These are phyloP conservation scores for Tuctoria greenei DNA, from an alignment of 176 grass and related monocot genomes.

Conservation along the genomic window DNA sequence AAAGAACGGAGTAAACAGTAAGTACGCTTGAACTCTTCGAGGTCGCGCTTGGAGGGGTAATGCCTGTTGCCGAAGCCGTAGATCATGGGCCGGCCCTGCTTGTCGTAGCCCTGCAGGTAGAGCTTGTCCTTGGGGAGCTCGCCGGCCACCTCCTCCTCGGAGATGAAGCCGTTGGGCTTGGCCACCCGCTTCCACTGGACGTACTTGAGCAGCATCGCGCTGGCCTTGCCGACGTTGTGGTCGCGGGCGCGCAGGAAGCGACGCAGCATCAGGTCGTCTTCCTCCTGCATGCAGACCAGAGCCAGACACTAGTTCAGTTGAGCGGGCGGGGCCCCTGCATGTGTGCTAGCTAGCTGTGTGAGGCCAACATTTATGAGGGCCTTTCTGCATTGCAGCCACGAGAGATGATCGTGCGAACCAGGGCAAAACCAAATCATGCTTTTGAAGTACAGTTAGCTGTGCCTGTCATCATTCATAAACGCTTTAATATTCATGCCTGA, in stretches of 20 bases:
- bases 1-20: no score
- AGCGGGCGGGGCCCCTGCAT: no score
- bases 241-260: slow-evolving; percentile 64
- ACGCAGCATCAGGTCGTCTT: slow-evolving; percentile 49
- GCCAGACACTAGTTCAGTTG: no score
- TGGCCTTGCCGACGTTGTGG: slow-evolving; percentile 54
- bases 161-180: slow-evolving; percentile 52
- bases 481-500: no score
- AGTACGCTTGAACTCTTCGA: slow-evolving; percentile 74
- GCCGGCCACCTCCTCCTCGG: slow-evolving; percentile 42
- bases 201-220: slow-evolving; percentile 59
- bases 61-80: slow-evolving; percentile 52
- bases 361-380: no score
- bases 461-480: no score
- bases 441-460: no score
- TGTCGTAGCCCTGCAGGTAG: slow-evolving; percentile 57
- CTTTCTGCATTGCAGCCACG: no score
- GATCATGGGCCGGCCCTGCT: slow-evolving; percentile 36
- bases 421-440: no score
- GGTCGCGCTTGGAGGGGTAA: slow-evolving; percentile 32
- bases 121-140: slow-evolving; percentile 61
- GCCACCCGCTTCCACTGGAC: slow-evolving; percentile 59
- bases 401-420: no score
- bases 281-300: slow-evolving; percentile 57
- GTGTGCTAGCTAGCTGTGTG: no score